phyloP scores from a whole-genome alignment of 2,329 filamentous ascomycete genomes.

The Colletotrichum sp. region DNA sequence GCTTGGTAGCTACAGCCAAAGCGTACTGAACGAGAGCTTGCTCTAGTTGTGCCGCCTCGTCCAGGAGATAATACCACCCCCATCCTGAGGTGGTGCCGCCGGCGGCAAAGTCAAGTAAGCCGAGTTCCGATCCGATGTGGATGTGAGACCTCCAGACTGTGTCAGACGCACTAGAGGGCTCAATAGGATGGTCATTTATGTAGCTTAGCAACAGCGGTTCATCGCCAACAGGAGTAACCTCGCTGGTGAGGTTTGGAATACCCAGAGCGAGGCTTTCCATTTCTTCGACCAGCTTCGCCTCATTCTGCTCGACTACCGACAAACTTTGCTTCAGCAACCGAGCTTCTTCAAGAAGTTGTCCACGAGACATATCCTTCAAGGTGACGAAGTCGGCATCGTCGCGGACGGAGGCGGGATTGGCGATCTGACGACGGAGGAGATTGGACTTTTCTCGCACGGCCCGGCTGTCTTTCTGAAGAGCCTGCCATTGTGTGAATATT shows the following conservation, averaged over 20 bases:
- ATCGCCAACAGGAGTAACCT: constrained; percentile 73
- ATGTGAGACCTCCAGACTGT: constrained; percentile 76
- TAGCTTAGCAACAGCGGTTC: constrained; percentile 72
- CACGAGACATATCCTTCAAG: constrained; percentile 43
- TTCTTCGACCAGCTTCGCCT: constrained; percentile 64
- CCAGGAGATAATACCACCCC: constrained; percentile 98
- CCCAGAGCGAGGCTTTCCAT: constrained; percentile 78
- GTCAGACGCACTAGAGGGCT: constrained; percentile 35
- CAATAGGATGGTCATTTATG: constrained; percentile 74
- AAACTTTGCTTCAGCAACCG: constrained; percentile 69
- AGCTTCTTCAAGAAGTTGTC: constrained; percentile 67
- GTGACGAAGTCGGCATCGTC: constrained; percentile 43
- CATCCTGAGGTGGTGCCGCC: constrained; percentile 86
- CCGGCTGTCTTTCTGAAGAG: constrained; percentile 65
- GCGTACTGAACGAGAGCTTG: constrained; percentile 92
- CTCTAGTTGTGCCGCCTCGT: constrained; percentile 91
- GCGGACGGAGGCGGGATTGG: constrained; percentile 54
- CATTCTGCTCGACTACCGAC: constrained; percentile 62
- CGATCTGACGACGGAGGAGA: constrained; percentile 61
- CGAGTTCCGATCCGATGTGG: constrained; percentile 84
- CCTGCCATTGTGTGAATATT: constrained; percentile 63
- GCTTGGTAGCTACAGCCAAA: constrained; percentile 71
- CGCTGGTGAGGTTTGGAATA: constrained; percentile 85
- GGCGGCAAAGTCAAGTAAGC: constrained; percentile 86
- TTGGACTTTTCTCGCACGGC: constrained; percentile 71